Base-by-base conservation (phyloP, 2,329 filamentous ascomycete genomes). In the Penicillium rolfsii region DNA sequence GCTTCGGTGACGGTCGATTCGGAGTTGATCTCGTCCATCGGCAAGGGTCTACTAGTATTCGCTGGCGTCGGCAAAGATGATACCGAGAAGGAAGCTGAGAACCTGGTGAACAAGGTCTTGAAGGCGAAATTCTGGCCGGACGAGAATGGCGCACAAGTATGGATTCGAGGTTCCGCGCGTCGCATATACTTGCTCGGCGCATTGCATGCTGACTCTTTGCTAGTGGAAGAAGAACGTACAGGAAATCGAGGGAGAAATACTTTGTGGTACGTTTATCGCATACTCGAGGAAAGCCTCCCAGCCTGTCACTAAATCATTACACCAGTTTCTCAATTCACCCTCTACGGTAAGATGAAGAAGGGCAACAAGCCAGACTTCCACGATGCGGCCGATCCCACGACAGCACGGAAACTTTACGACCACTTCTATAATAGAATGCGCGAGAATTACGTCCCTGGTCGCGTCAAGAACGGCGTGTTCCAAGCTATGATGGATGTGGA, bases 401-500 rank as follows among this genome's bases (percentile, higher is more conserved):
- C 93, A 59, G 95, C 94, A 26, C 91, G 87, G 70, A 84, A 84
- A 63, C 82, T 98, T 6, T 99, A 98, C 74, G 86, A 93, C 58
- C 83, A 89, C 73, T 98, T 99, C 79, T 87, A 93, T 68, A 80
- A 85, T 54, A 91, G 90, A 69, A 87, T 98, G 45, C 85, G 88
- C 69, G 83, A 88, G 57, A 83, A 87, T 2, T 96, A 98, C 75
- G 76, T 81, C 5, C 77, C 85, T 6, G 90, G 92, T 8, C 88
- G 84, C 65, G 93, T 99, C 60, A 93, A 97, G 74, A 89, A 99
- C 74, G 95, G 96, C n/a, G 87, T 94, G 33, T 99, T 99, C 76
- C 94, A 97, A 73, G 95, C 95, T 53, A 97, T 96, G 93, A 99
- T 99, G 95, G 90, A 98, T 73, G 94, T 99, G 60, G 90, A 91